Percentiles rank a stretch among this genome's conserved stretches.
Conservation (phyloP, 2,329 filamentous ascomycete species). For the Calycina marina region DNA sequence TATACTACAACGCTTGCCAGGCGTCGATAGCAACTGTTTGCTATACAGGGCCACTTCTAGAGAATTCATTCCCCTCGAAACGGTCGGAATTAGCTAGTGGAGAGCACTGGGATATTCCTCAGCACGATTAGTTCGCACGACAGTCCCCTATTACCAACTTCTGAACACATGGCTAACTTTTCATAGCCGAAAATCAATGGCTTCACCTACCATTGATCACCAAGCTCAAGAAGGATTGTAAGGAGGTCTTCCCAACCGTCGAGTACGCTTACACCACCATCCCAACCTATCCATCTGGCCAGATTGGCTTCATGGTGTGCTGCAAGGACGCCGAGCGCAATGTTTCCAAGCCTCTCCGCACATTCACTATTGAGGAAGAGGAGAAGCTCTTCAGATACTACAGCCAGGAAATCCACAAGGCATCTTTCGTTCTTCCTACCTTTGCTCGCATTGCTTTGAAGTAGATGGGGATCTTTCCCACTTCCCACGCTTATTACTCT, state of each 20-base stretch:
- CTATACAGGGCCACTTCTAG: too few relatives aligned
- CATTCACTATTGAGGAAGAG: slow-evolving; percentile 78
- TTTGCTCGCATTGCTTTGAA: slow-evolving; percentile 71
- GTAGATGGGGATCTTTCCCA: too few relatives aligned
- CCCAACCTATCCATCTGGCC: slow-evolving; percentile 94
- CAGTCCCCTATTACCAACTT: too few relatives aligned
- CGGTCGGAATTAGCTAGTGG: too few relatives aligned
- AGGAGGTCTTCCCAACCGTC: slow-evolving; percentile 89
- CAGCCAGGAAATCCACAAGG: slow-evolving; percentile 92
- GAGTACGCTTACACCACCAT: slow-evolving; percentile 99
- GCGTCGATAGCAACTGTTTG: too few relatives aligned
- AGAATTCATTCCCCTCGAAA: too few relatives aligned
- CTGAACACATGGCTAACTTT: slow-evolving; percentile 7
- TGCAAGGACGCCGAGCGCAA: slow-evolving; percentile 80
- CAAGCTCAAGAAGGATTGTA: slow-evolving; percentile 92
- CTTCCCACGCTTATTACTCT: too few relatives aligned
- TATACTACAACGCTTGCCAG: too few relatives aligned
- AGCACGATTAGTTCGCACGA: too few relatives aligned
- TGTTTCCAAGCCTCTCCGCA: slow-evolving; percentile 71
- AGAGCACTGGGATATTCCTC: too few relatives aligned
- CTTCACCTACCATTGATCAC: slow-evolving; percentile 88
- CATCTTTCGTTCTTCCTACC: slow-evolving; percentile 81
- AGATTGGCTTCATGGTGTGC: slow-evolving; percentile 99
- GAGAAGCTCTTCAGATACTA: slow-evolving; percentile 91
- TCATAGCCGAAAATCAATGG: slow-evolving; percentile 94